Percentiles rank a stretch among this genome's conserved stretches.
phyloP scores from a whole-genome alignment of 306 rosid genomes.

The Psophocarpus tetragonolobus region DNA sequence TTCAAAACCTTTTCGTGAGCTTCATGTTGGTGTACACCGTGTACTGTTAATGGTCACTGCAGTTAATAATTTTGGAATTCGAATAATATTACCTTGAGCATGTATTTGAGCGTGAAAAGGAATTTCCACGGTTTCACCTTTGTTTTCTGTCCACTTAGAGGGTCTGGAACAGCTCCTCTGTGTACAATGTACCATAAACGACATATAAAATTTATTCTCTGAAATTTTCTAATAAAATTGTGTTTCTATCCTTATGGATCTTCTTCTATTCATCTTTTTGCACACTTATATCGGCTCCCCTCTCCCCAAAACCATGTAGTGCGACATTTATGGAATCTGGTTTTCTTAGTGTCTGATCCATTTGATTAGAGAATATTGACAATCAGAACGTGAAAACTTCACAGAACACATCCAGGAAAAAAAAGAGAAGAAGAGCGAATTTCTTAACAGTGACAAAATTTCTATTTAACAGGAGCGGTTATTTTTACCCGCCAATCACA shows the following conservation, averaged over 20 bases:
- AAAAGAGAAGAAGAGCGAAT: too few species aligned
- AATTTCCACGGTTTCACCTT: slow-evolving; percentile 27
- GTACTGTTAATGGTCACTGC: slow-evolving; percentile 31
- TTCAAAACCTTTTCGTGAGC: slow-evolving; percentile 28
- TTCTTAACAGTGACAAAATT: too few species aligned
- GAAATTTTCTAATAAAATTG: slow-evolving; percentile 29
- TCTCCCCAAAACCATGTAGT: too few species aligned
- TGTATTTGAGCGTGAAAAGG: slow-evolving; percentile 32
- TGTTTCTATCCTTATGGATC: slow-evolving; percentile 9
- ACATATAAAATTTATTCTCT: slow-evolving; percentile 26
- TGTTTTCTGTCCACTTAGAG: slow-evolving; percentile 27
- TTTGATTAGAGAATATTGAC: too few species aligned
- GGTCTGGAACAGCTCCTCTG: slow-evolving; percentile 42
- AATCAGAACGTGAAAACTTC: too few species aligned
- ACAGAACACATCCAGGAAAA: too few species aligned
- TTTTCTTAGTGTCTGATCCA: too few species aligned
- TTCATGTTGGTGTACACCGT: slow-evolving; percentile 34
- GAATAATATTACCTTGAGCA: slow-evolving; percentile 29
- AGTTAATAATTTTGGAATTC: slow-evolving; percentile 11
- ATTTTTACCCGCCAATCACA: too few species aligned
- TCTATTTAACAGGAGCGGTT: too few species aligned
- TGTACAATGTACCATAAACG: slow-evolving; percentile 43
- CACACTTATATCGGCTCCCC: too few species aligned
- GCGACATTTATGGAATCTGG: neutral
- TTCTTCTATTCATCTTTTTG: neutral